Evolutionary conservation across 768 basidiomycete species (phyloP), one percentile per base, ranked within the genome.

Genomic region (Termitomyces sp.): DNA sequence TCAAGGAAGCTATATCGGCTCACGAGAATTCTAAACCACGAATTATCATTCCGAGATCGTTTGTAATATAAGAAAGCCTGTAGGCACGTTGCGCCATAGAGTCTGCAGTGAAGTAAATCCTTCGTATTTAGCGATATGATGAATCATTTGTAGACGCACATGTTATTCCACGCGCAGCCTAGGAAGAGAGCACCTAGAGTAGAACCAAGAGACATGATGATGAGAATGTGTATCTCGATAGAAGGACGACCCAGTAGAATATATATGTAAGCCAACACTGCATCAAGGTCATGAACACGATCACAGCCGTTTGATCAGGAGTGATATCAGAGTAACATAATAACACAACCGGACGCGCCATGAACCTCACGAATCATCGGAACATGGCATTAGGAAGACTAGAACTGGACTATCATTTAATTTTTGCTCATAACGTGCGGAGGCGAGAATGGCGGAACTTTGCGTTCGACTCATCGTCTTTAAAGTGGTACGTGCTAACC

Each of bases 31-130:
- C 47, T 37, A 18, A 56, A 56, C 26, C 55, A 49, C 5, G 16
- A 16, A 36, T n/a, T 7, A 37, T 56, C 55, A 18, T 37, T 28
- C 1, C 26, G 48, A 18, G 55, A 50, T 56, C 55, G 47, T 28
- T 56, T 56, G 48, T 56, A 51, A 33, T 56, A 56, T 49, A 56
- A 4, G 8, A 44, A 56, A 3, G 48, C 24, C 44, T 56, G 55
- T n/a, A 56, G 15, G 39, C 55, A 56, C 13, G 55, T 44, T 8
- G 33, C 33, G 26, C 49, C 55, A 52, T 60, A 41, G 15, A 52
- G 18, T 36, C 42, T 46, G 33, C 1, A 5, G 24, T 10, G 33
- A 5, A 39, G 36, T 41, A 29, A 28, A 22, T n/a, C 2, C 16
- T 6, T 22, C 12, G 36, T 9, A 18, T 22, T 28, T 7, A 34